Conservation (phyloP, 441 rosid genomes). For the Bruguiera hainesii region DNA sequence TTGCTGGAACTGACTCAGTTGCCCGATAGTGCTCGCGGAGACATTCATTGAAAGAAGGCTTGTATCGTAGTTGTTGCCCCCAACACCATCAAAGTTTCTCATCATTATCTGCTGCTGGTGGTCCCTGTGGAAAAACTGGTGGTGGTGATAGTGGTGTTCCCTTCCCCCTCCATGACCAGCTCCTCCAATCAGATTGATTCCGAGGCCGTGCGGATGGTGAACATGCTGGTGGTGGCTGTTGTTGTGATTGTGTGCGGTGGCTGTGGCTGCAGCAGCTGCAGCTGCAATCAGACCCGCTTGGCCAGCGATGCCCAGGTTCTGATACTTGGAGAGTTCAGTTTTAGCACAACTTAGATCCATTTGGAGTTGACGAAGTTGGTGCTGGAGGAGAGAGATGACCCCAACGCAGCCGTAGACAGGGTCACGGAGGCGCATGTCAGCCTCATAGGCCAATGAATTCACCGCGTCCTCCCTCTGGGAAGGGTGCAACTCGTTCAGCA, state of each 20-base stretch:
- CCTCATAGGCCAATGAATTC: slow-evolving; percentile 69
- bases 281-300: slow-evolving; percentile 67
- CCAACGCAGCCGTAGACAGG: slow-evolving; percentile 79
- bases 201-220: slow-evolving; percentile 40
- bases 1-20: slow-evolving; percentile 72
- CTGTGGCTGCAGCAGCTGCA: slow-evolving; percentile 42
- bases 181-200: slow-evolving; percentile 53
- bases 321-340: slow-evolving; percentile 86
- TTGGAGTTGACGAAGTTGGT: slow-evolving; percentile 72
- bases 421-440: slow-evolving; percentile 72
- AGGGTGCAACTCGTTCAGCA: slow-evolving; percentile 64
- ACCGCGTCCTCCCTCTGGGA: slow-evolving; percentile 74
- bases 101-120: slow-evolving; percentile 63
- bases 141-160: slow-evolving; percentile 47
- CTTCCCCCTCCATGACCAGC: slow-evolving; percentile 29
- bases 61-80: slow-evolving; percentile 46
- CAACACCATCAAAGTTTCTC: slow-evolving; percentile 50
- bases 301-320: slow-evolving; percentile 56
- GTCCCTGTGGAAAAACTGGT: slow-evolving; percentile 62
- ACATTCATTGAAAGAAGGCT: slow-evolving; percentile 65
- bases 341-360: slow-evolving; percentile 87
- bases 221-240: slow-evolving; percentile 9
- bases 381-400: slow-evolving; percentile 69
- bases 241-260: slow-evolving; percentile 24
- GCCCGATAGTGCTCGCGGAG: slow-evolving; percentile 50